phyloP scores from a whole-genome alignment of 169 alveolate genomes.

The Eimeria zaria region DNA sequence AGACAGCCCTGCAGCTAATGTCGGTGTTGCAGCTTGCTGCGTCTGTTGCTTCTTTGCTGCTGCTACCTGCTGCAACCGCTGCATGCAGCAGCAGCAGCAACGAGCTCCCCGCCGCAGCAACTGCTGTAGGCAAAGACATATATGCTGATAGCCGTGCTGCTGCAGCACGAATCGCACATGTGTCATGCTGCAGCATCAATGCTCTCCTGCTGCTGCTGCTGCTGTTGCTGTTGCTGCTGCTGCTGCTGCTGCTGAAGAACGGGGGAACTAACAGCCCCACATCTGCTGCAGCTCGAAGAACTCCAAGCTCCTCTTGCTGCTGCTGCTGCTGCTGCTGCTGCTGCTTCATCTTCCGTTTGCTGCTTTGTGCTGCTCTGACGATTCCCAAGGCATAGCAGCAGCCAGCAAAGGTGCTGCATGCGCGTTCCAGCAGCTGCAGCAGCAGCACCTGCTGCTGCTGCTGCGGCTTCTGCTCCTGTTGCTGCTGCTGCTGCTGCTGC shows the following conservation, averaged over 20 bases:
- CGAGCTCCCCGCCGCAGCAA: slow-evolving; percentile 42
- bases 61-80: slow-evolving; percentile 18
- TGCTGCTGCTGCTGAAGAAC: neutral
- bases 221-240: slow-evolving; percentile 28
- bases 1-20: neutral
- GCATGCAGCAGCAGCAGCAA: slow-evolving; percentile 80
- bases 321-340: slow-evolving; percentile 72
- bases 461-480: slow-evolving; percentile 34
- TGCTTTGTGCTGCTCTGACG: slow-evolving; percentile 24
- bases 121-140: slow-evolving; percentile 40
- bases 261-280: slow-evolving; percentile 52
- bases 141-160: neutral
- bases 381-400: slow-evolving; percentile 64
- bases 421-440: slow-evolving; percentile 36
- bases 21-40: neutral
- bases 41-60: slow-evolving; percentile 6
- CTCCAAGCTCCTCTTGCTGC: slow-evolving; percentile 28
- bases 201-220: neutral
- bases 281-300: slow-evolving; percentile 23
- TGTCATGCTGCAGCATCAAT: slow-evolving; percentile 46
- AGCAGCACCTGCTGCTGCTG: neutral
- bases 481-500: slow-evolving; percentile 37
- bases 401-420: slow-evolving; percentile 57
- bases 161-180: slow-evolving; percentile 17
- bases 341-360: neutral